Conservation (phyloP, 192 early-diverging fungal species). For the Radiomyces spectabilis region DNA sequence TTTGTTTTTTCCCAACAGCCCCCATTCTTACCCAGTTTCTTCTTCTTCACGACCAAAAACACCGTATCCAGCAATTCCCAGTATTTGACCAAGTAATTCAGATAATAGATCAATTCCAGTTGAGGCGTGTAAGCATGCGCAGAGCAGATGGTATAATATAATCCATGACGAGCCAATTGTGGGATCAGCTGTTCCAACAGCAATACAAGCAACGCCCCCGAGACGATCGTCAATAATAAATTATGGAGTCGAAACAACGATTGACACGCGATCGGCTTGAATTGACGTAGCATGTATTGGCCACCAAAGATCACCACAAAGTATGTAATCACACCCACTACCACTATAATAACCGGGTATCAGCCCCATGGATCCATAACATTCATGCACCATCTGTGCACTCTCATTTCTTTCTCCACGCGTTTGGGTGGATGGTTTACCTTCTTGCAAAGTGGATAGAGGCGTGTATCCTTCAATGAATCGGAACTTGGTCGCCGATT, state of each 20-base stretch:
- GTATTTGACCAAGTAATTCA: conserved; percentile 89
- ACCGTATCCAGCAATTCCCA: conserved; percentile 82
- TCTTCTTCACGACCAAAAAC: conserved; percentile 75
- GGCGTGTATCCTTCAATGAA: conserved; percentile 42
- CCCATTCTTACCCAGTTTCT: conserved; percentile 49
- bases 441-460: conserved; percentile 41
- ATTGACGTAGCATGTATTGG: conserved; percentile 56
- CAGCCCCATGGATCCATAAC: too few relatives aligned
- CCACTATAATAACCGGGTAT: conserved; percentile 26
- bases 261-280: conserved; percentile 61
- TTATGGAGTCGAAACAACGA: conserved; percentile 75
- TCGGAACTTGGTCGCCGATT: conserved; percentile 31
- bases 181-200: conserved; percentile 69
- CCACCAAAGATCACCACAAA: conserved; percentile 70
- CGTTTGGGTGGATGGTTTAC: conserved; percentile 7
- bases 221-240: conserved; percentile 60
- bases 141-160: conserved; percentile 66
- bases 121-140: conserved; percentile 57
- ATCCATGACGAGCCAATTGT: conserved; percentile 53
- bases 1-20: too few relatives aligned
- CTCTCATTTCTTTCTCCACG: not conserved
- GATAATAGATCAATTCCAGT: conserved; percentile 73
- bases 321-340: conserved; percentile 44
- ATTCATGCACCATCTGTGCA: not conserved
- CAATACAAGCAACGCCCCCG: conserved; percentile 55